Base-by-base conservation (phyloP, 768 basidiomycete genomes). In the Neoboletus magnificus region DNA sequence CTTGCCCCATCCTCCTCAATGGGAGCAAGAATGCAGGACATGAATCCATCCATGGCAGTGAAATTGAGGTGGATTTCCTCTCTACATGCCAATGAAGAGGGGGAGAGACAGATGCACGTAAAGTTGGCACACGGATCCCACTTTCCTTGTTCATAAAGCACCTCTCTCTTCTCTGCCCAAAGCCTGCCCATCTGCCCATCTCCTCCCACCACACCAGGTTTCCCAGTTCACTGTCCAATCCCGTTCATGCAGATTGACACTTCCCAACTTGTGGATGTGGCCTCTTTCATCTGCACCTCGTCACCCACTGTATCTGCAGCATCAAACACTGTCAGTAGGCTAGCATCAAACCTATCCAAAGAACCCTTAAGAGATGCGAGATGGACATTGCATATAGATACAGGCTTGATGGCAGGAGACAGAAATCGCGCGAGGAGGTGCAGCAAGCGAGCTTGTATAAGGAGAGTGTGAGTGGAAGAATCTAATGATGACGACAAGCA, bases 101-200 rank as follows among this genome's bases (percentile, higher is more conserved):
- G 5, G 12, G 8, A 13, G 44, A 40, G 12, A 44, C 5, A 45
- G 33, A 75, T 84, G 65, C 71, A 86, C 84, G 84, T 86, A 66
- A 89, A 82, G 72, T 98, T 99, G 57, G 87, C 85, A 51, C 88
- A 67, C 0, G 94, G 82, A 58, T 89, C 81, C 87, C 91, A 94
- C 46, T 81, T 79, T 8, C 81, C 84, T 54, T 83, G 82, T 59
- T 93, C 88, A 70, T 96, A 98, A 63, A 98, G 93, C 22, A 98
- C 85, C 69, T 96, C 94, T 43, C 89, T 77, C 75, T 96, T 95
- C 73, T 99, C 95, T 1, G 91, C 86, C 92, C 96, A 99, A 18
- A 95, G 87, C 60, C 92, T 87, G 1, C 91, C 91, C 78, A 97
- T 85, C 71, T 96, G 94, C 91, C 91, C 95, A 54, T 92, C 89